A percentile compares a stretch with the other conserved stretches of the same genome.
Conservation (phyloP, 805 yeast genomes). For the Candida lessepsii region DNA sequence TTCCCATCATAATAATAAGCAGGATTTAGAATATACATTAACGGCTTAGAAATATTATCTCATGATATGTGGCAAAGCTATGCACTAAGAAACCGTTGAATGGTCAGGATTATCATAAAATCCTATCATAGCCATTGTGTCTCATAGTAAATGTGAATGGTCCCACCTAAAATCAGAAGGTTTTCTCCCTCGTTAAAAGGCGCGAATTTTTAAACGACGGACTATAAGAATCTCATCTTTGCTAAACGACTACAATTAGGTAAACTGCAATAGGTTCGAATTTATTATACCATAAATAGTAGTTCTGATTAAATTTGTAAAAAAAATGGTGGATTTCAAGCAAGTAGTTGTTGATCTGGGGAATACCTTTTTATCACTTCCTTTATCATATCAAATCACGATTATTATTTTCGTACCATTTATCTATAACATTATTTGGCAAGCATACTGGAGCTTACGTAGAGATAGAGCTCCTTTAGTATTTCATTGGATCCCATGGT, state of each 20-base stretch:
- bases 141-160: background rate
- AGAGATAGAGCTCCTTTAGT: slow-evolving; percentile 87
- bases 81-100: too few species aligned
- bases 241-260: slow-evolving; percentile 6
- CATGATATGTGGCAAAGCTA: too few species aligned
- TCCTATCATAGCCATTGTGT: background rate
- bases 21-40: too few species aligned
- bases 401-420: slow-evolving; percentile 53
- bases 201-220: slow-evolving; percentile 6
- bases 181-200: slow-evolving; percentile 3
- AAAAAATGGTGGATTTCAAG: slow-evolving; percentile 1
- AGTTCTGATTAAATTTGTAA: too few species aligned
- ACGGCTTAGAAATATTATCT: too few species aligned
- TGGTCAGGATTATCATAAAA: too few species aligned
- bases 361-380: slow-evolving; percentile 17
- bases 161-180: slow-evolving; percentile 5
- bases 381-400: slow-evolving; percentile 27
- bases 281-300: background rate
- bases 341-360: background rate
- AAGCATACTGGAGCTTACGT: slow-evolving; percentile 65
- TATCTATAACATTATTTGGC: slow-evolving; percentile 64
- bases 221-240: slow-evolving; percentile 5
- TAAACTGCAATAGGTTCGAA: background rate
- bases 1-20: too few species aligned
- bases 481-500: slow-evolving; percentile 92